Evolutionary conservation across 345 rosid species (phyloP).

Genomic region (Combretum micranthum): DNA sequence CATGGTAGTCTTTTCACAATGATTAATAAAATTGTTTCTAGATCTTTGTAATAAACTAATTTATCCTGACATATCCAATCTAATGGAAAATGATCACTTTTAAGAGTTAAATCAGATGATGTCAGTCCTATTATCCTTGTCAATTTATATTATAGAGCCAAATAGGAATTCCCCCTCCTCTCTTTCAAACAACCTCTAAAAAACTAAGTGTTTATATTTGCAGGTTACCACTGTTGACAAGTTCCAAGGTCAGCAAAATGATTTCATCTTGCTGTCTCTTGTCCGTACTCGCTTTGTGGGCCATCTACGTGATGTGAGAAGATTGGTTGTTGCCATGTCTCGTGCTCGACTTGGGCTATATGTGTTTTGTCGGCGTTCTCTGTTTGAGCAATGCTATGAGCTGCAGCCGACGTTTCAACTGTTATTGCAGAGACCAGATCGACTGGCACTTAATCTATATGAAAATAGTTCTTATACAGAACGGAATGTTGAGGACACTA

Average conservation of each 20-base stretch:
- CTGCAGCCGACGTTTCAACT: slow-evolving; percentile 86
- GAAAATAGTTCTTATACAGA: slow-evolving; percentile 66
- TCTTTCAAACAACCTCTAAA: not conserved
- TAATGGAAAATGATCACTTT: too few relatives aligned
- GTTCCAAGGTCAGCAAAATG: slow-evolving; percentile 99
- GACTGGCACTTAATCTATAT: slow-evolving; percentile 51
- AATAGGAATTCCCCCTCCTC: not conserved
- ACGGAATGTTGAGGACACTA: slow-evolving; percentile 68
- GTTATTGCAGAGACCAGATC: slow-evolving; percentile 80
- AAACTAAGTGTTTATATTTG: slow-evolving; percentile 1
- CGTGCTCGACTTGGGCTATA: slow-evolving; percentile 93
- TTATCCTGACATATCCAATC: too few relatives aligned
- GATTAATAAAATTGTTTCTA: too few relatives aligned
- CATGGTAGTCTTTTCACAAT: too few relatives aligned
- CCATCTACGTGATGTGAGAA: slow-evolving; percentile 94
- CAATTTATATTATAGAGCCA: not conserved
- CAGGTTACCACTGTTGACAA: slow-evolving; percentile 97
- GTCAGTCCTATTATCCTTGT: too few relatives aligned
- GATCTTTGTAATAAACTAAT: too few relatives aligned
- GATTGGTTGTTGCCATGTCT: slow-evolving; percentile 97
- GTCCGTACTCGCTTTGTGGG: slow-evolving; percentile 97
- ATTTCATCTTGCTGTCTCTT: slow-evolving; percentile 85
- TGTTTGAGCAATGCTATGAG: slow-evolving; percentile 95
- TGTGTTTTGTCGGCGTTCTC: slow-evolving; percentile 82
- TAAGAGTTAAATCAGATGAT: too few relatives aligned